phyloP scores from a whole-genome alignment of 805 yeast genomes.

The Sugiyamaella lignohabitans region DNA sequence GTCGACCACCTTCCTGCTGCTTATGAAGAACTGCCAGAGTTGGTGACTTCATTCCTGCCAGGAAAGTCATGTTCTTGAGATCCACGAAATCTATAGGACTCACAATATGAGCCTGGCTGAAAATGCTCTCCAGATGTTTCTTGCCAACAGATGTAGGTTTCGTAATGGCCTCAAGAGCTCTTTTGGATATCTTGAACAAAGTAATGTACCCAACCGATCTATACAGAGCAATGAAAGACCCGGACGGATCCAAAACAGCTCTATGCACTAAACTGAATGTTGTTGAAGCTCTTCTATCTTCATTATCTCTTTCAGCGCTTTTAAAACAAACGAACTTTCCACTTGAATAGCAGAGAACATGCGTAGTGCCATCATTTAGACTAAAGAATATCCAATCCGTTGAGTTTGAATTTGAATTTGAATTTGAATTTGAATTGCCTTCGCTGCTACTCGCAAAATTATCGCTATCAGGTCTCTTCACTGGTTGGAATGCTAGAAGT shows the following conservation, averaged over 20 bases:
- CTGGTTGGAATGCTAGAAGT: constrained; percentile 7
- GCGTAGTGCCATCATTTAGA: neutral
- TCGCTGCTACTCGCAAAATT: too few relatives aligned
- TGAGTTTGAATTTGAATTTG: neutral
- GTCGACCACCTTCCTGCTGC: neutral
- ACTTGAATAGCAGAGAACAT: neutral
- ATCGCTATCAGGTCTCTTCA: neutral
- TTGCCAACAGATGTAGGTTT: neutral
- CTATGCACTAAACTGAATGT: neutral
- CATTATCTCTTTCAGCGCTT: neutral
- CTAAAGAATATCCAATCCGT: constrained; percentile 4
- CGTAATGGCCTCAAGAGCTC: neutral
- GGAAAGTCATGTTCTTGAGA: constrained; percentile 2
- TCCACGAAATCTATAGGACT: constrained; percentile 5
- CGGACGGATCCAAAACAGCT: constrained; percentile 3
- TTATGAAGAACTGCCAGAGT: constrained; percentile 10
- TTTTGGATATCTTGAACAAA: constrained; percentile 3
- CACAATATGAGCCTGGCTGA: neutral
- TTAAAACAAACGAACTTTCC: neutral
- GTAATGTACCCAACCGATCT: constrained; percentile 1
- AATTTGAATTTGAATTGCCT: neutral
- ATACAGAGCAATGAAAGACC: neutral
- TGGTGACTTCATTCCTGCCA: constrained; percentile 4
- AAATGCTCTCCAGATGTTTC: neutral
- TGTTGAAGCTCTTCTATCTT: neutral